Percentiles rank a stretch among this genome's conserved stretches.
These are phyloP conservation scores for Penicillium paxilli DNA, from an alignment of 495 filamentous ascomycete species.

Conservation along the genomic window DNA sequence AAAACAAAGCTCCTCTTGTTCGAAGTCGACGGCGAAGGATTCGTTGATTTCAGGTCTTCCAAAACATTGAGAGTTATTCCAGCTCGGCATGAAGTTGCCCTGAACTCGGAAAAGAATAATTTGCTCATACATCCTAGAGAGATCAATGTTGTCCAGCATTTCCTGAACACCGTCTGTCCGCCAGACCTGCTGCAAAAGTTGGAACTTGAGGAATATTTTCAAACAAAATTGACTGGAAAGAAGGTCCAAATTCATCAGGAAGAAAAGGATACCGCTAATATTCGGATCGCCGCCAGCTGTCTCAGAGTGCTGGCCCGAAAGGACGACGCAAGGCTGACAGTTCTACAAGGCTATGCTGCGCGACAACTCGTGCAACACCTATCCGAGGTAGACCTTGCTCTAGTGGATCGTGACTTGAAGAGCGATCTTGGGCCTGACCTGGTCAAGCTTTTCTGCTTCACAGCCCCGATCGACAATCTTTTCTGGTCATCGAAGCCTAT, in stretches of 20 bases:
- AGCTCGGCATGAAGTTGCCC: neutral
- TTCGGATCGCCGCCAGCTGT: neutral
- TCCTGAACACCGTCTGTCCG: constrained; percentile 5
- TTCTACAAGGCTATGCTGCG: neutral
- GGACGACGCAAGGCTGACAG: neutral
- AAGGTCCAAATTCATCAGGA: constrained; percentile 8
- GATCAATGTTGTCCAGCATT: constrained; percentile 1
- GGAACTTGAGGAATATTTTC: neutral
- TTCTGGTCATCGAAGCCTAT: too few relatives aligned
- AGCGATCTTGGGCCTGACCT: neutral
- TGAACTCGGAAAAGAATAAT: neutral
- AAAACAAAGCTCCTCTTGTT: constrained; percentile 5
- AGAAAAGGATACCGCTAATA: constrained; percentile 4
- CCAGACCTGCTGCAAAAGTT: constrained; percentile 1
- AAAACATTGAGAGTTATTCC: neutral
- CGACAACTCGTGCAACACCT: neutral
- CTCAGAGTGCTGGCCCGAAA: neutral
- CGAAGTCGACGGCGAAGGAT: neutral
- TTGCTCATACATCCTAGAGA: neutral
- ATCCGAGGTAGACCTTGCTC: neutral
- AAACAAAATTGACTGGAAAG: neutral
- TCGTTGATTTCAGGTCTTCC: neutral
- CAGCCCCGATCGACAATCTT: too few relatives aligned
- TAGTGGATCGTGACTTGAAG: neutral
- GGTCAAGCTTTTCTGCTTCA: constrained; percentile 2